Evolutionary conservation across 805 yeast species (phyloP), one percentile per base, ranked within the genome.

Genomic region (Ogataea kodamae): DNA sequence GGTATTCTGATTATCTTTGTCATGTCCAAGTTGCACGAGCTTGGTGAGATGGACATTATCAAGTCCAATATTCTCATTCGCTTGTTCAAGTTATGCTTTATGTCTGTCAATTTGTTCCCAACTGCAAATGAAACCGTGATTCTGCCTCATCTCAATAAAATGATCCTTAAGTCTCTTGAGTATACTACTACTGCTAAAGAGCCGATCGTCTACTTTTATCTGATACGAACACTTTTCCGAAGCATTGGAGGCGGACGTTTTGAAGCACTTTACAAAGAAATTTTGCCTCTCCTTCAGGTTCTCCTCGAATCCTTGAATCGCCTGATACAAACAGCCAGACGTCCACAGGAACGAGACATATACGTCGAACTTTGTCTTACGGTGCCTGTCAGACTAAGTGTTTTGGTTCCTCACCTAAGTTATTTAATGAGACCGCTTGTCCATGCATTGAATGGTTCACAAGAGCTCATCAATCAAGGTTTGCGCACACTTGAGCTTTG

Each of bases 191-290:
- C 79, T 6, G 85, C 97, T 0, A 82, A 84, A 45, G 96, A 90
- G 52, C 97, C 98, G 5, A 69, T 86, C 15, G 86, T 87, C 3
- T 92, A 88, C 55, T 89, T 90, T 43, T 84, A 88, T 49, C 67
- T 92, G 48, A 81, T 92, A 14, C 68, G 97, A 49, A 86, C 95
- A 0, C 64, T 92, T 30, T 92, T 92, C 67, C 71, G 97, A 58
- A 84, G 95, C 50, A 89, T 92, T 28, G 96, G 97, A 20, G 97
- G 98, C 31, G 98, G 98, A 5, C 69, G 97, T 39, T 90, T 92
- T 55, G 99, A 92, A 57, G 78, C 81, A 34, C 66, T 92, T 11
- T 94, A 94, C 64, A 86, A 92, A 48, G 95, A 89, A 42, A 90
- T 94, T 12, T 73, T 88, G 66, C 98, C 98, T 0, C 68, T 92